A percentile compares a stretch with the other conserved stretches of the same genome.
phyloP scores from a whole-genome alignment of 2,329 filamentous ascomycete genomes.

The Fusarium piperis region DNA sequence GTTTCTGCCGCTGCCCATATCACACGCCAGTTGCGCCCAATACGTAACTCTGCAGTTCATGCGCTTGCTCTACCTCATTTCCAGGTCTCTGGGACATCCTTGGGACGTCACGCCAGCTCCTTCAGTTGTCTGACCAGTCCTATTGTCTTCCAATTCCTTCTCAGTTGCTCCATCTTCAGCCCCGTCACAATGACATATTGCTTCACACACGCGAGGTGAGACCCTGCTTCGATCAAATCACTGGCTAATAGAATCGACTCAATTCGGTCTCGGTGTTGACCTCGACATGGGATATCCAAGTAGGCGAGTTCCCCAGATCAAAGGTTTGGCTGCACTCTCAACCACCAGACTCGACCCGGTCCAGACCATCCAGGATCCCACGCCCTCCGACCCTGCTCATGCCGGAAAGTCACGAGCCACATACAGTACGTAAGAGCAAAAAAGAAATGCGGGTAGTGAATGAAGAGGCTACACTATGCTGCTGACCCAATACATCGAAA shows the following conservation, averaged over 20 bases:
- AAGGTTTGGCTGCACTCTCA: neutral
- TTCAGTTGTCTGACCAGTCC: neutral
- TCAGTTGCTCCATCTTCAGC: slow-evolving; percentile 12
- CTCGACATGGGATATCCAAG: neutral
- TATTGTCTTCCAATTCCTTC: slow-evolving; percentile 1
- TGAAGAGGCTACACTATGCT: slow-evolving; percentile 38
- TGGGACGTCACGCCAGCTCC: neutral
- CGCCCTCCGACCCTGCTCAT: neutral
- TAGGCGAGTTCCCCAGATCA: neutral
- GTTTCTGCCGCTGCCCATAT: neutral
- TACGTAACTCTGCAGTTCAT: slow-evolving; percentile 2
- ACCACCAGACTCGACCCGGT: neutral
- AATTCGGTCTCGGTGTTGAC: neutral
- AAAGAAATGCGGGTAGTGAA: slow-evolving; percentile 13
- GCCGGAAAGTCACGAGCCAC: neutral
- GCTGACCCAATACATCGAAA: slow-evolving; percentile 19
- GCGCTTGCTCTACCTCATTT: neutral
- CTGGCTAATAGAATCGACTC: neutral
- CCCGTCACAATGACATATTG: slow-evolving; percentile 6
- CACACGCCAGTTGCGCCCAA: neutral
- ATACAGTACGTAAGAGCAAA: neutral
- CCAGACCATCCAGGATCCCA: neutral
- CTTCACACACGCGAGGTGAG: slow-evolving; percentile 5
- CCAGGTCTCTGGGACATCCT: neutral
- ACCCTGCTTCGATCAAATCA: neutral